phyloP scores from a whole-genome alignment of 345 rosid species.

The Hypericum androsaemum region DNA sequence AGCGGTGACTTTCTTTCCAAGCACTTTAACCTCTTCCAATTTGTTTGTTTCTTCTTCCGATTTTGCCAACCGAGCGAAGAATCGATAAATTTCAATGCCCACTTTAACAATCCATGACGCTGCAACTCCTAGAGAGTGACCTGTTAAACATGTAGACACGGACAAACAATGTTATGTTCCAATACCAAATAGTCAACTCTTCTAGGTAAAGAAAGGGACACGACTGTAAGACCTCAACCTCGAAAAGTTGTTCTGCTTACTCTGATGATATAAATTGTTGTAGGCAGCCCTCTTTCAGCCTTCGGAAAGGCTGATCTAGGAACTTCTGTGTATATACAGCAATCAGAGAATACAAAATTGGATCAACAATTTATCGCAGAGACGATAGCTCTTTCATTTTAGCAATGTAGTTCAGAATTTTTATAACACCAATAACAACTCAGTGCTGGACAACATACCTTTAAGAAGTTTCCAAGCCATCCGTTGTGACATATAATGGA shows the following conservation, averaged over 20 bases:
- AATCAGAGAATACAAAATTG: not conserved
- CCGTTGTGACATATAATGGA: constrained; percentile 67
- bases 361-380: not conserved
- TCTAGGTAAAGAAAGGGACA: not conserved
- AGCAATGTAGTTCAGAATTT: too few relatives aligned
- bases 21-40: too few relatives aligned
- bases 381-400: not conserved
- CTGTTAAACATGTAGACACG: constrained; percentile 30
- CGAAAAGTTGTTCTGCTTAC: constrained; percentile 82
- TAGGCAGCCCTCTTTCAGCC: constrained; percentile 71
- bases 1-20: too few relatives aligned
- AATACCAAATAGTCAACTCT: not conserved
- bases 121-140: constrained; percentile 63
- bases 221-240: constrained; percentile 44
- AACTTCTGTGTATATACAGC: constrained; percentile 54
- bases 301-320: constrained; percentile 75
- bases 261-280: constrained; percentile 46
- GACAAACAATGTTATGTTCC: constrained; percentile 4
- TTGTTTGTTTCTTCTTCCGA: too few relatives aligned
- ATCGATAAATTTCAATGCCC: constrained; percentile 67
- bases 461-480: constrained; percentile 97
- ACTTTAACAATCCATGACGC: constrained; percentile 91
- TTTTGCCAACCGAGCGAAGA: not conserved
- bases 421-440: too few relatives aligned
- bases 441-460: constrained; percentile 34